Base-by-base conservation (phyloP, 1,284 basidiomycete species). In the Puccinia coronata region DNA sequence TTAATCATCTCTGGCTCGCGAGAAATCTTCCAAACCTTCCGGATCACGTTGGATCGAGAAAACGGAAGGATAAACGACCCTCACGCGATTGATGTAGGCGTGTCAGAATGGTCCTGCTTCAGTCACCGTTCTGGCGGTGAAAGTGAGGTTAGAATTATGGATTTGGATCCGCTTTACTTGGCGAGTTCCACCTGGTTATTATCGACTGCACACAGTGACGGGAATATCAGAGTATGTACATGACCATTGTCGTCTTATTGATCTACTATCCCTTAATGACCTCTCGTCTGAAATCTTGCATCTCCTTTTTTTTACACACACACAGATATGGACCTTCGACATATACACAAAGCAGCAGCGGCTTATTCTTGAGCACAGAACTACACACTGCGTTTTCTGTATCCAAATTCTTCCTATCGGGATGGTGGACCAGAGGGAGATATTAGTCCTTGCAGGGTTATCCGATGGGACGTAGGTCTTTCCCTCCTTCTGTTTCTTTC, bases 251-350 rank as follows among this genome's bases (percentile, higher is more conserved):
- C 2, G 1, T 36, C 11, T 39, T 39, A 9, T 8, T 2, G 34
- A 63, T 16, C 28, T 34, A 16, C 34, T 34, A 6, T 43, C 43
- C 16, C 43, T 43, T 16, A 16, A 43, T 16, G 6, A 16, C 6
- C 57, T 61, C 57, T 18, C 23, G 16, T 16, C 59, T 39, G 18
- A 63, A 59, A 47, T 8, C 43, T 8, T 34, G 4, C 9, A 34
- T 25, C 11, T 67, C 18, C 3, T 28, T 43, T 43, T 39, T 67
- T 49, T 14, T 43, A 23, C 20, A n/a, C 43, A 6, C n/a, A 43
- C 25, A 69, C n/a, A 69, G 67, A 16, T 69, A 28, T 69, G 67
- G 67, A 49, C 16, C n/a, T 69, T 69, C n/a, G 67, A 69, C 18
- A 43, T 69, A 14, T 23, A 49, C 41, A 43, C 25, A 28, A 69